Conservation (phyloP, 1,284 basidiomycete species). For the Moesziomyces aphidis region DNA sequence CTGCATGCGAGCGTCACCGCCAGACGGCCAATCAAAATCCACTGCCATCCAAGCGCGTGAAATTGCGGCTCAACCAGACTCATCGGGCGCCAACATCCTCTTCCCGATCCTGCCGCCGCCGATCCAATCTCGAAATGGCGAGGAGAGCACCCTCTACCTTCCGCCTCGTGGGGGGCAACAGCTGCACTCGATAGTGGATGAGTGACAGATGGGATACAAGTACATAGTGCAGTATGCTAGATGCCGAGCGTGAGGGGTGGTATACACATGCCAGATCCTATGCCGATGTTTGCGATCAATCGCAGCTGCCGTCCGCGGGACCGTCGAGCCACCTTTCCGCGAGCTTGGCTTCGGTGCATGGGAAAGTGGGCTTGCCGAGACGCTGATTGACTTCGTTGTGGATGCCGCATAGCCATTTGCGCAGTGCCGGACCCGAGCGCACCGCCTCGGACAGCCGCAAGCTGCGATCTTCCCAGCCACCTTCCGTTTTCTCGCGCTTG, state of each 20-base stretch:
- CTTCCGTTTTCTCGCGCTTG: slow-evolving; percentile 32
- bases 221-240: slow-evolving; percentile 12
- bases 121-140: background rate
- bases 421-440: slow-evolving; percentile 35
- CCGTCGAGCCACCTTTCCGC: slow-evolving; percentile 62
- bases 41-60: slow-evolving; percentile 9
- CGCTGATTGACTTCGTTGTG: slow-evolving; percentile 66
- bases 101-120: background rate
- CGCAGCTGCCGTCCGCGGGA: slow-evolving; percentile 56
- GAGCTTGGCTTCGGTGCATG: slow-evolving; percentile 54
- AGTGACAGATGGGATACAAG: slow-evolving; percentile 2
- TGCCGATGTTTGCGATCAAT: slow-evolving; percentile 21
- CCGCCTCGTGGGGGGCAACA: background rate
- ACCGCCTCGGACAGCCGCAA: slow-evolving; percentile 30
- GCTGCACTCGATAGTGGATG: background rate
- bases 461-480: slow-evolving; percentile 43
- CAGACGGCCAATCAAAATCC: slow-evolving; percentile 18
- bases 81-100: background rate
- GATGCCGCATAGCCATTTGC: slow-evolving; percentile 63
- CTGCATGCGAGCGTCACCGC: slow-evolving; percentile 20
- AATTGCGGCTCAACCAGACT: slow-evolving; percentile 2
- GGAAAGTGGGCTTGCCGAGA: slow-evolving; percentile 59
- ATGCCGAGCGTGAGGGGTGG: slow-evolving; percentile 10
- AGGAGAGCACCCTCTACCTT: too few species aligned
- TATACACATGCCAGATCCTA: background rate